phyloP scores from a whole-genome alignment of 1,284 basidiomycete genomes.

The Vanrija pseudolonga region DNA sequence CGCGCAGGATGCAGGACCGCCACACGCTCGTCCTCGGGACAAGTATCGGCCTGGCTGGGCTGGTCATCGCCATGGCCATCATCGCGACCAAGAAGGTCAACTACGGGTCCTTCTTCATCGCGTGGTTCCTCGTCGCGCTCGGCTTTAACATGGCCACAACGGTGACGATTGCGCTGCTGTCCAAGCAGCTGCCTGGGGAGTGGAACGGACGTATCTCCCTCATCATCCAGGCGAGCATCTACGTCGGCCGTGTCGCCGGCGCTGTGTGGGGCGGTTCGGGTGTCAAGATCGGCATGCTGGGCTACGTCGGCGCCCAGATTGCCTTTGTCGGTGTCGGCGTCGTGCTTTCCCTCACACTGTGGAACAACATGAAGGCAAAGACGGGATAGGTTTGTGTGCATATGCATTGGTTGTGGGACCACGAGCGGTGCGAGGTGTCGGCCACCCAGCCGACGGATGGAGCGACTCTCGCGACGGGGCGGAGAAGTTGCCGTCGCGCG shows the following conservation, averaged over 20 bases:
- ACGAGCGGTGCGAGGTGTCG: no score
- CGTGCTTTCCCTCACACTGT: conserved; percentile 3
- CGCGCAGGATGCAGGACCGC: conserved; percentile 7
- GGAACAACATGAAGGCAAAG: conserved; percentile 8
- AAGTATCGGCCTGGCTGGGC: neutral
- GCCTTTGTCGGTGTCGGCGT: conserved; percentile 1
- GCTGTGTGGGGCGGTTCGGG: conserved; percentile 11
- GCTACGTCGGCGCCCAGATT: conserved; percentile 1
- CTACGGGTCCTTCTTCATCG: conserved; percentile 2
- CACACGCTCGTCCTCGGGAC: conserved; percentile 6
- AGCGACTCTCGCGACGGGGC: no score
- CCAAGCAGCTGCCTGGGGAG: conserved; percentile 10
- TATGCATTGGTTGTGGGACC: no score
- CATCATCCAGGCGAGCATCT: conserved; percentile 10
- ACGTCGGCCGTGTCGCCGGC: conserved; percentile 7
- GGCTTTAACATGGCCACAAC: conserved; percentile 8
- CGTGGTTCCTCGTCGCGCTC: conserved; percentile 8
- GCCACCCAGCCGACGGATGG: no score
- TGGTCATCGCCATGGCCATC: neutral
- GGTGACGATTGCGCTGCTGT: conserved; percentile 5
- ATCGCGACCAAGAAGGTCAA: neutral
- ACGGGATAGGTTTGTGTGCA: conserved; percentile 5
- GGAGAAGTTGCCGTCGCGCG: no score
- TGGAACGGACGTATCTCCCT: conserved; percentile 3
- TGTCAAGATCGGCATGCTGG: conserved; percentile 10